phyloP scores from a whole-genome alignment of 148 eudicot genomes.

The Agrostemma githago region DNA sequence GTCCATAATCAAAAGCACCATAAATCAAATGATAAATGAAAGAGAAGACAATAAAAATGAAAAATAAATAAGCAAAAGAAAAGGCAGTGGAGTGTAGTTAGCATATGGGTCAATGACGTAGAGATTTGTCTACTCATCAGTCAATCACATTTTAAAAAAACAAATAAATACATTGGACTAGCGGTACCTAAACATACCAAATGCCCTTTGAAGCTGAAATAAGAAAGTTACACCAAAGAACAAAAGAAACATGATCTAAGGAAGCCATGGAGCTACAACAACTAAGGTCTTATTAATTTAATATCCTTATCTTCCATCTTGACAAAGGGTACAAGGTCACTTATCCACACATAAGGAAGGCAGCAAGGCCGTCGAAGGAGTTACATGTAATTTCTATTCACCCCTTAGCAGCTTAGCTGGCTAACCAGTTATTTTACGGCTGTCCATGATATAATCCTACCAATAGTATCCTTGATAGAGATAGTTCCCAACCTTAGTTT shows the following conservation, averaged over 20 bases:
- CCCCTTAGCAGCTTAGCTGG: background rate
- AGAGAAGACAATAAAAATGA: background rate
- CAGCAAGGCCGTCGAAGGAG: background rate
- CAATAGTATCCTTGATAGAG: background rate
- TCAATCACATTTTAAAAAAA: background rate
- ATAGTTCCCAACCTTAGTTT: background rate
- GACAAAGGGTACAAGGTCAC: background rate
- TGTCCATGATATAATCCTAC: background rate
- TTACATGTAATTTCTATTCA: background rate
- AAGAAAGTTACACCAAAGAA: background rate
- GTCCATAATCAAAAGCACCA: background rate
- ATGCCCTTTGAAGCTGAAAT: background rate
- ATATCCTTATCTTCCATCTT: background rate
- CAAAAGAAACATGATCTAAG: slow-evolving; percentile 1
- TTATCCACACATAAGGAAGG: background rate
- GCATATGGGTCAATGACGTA: background rate
- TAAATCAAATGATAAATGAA: background rate
- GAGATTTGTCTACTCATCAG: no score
- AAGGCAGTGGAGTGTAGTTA: background rate
- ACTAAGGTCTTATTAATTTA: background rate
- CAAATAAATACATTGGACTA: no score
- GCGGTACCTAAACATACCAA: background rate
- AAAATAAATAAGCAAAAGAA: no score
- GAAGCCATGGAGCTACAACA: background rate
- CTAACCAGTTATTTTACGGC: background rate